Conservation (phyloP, 352 stramenopile species). For the Phytophthora quininea region DNA sequence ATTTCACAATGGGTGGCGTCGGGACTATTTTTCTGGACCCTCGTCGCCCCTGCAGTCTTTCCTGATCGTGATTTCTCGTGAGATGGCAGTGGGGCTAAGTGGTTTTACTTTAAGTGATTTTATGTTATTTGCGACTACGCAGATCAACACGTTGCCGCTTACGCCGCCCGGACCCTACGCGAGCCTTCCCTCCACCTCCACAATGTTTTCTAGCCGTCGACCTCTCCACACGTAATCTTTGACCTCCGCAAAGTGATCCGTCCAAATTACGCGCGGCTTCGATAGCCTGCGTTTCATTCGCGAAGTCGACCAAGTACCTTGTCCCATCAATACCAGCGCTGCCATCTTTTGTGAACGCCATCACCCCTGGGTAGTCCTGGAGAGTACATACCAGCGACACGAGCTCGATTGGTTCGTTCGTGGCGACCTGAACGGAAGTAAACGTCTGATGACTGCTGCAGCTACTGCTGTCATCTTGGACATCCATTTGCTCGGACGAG, state of each 20-base stretch:
- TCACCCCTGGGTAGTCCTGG: slow-evolving; percentile 55
- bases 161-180: slow-evolving; percentile 50
- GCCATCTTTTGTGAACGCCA: slow-evolving; percentile 58
- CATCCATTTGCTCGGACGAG: slow-evolving; percentile 29
- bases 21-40: slow-evolving; percentile 94
- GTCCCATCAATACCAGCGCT: slow-evolving; percentile 25
- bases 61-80: slow-evolving; percentile 91
- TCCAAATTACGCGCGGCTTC: slow-evolving; percentile 57
- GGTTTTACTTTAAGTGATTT: background rate
- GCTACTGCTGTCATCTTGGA: slow-evolving; percentile 30
- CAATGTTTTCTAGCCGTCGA: slow-evolving; percentile 24
- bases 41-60: slow-evolving; percentile 92
- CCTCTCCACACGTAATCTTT: slow-evolving; percentile 53
- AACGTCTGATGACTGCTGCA: slow-evolving; percentile 24
- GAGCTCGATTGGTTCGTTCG: slow-evolving; percentile 52
- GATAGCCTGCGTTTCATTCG: slow-evolving; percentile 39
- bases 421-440: slow-evolving; percentile 57
- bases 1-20: slow-evolving; percentile 92
- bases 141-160: slow-evolving; percentile 75
- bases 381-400: slow-evolving; percentile 50
- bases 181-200: slow-evolving; percentile 29
- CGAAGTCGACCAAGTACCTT: slow-evolving; percentile 63
- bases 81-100: slow-evolving; percentile 5
- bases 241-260: slow-evolving; percentile 52
- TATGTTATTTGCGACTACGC: slow-evolving; percentile 47